Conservation (phyloP, 1,284 basidiomycete species). For the Mycena sp. region DNA sequence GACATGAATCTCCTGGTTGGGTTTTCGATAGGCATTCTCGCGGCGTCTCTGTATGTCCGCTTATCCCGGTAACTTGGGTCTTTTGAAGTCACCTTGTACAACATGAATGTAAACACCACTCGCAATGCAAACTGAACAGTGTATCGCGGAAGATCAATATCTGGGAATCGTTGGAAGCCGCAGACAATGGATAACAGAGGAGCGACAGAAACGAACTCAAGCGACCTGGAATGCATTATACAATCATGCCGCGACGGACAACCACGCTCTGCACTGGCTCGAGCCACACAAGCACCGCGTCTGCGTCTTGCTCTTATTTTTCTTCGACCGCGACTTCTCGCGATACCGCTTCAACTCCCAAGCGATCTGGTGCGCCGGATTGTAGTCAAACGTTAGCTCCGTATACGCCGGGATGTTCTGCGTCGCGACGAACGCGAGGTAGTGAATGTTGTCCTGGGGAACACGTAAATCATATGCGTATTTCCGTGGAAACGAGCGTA, state of each 20-base stretch:
- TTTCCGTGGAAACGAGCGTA: neutral
- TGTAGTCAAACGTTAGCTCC: conserved; percentile 74
- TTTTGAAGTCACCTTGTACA: too few species aligned
- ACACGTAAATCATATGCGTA: neutral
- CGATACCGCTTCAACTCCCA: conserved; percentile 35
- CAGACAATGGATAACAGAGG: too few species aligned
- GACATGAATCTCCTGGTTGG: conserved; percentile 18
- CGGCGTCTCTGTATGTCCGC: conserved; percentile 9
- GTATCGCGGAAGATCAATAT: too few species aligned
- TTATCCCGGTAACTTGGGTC: conserved; percentile 2
- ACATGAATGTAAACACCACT: too few species aligned
- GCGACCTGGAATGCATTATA: too few species aligned
- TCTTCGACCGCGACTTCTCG: conserved; percentile 32
- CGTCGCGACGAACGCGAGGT: conserved; percentile 65
- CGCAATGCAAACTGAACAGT: too few species aligned
- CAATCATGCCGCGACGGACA: conserved; percentile 16
- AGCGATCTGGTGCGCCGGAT: conserved; percentile 50
- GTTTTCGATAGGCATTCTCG: conserved; percentile 21
- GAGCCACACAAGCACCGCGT: conserved; percentile 21
- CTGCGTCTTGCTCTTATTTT: conserved; percentile 1
- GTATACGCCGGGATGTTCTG: conserved; percentile 55
- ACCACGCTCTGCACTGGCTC: conserved; percentile 16
- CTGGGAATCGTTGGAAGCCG: too few species aligned
- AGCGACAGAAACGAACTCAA: too few species aligned
- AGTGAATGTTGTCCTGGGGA: conserved; percentile 67